Conservation (phyloP, 2,329 filamentous ascomycete genomes). For the Phyllosticta ampelicida region DNA sequence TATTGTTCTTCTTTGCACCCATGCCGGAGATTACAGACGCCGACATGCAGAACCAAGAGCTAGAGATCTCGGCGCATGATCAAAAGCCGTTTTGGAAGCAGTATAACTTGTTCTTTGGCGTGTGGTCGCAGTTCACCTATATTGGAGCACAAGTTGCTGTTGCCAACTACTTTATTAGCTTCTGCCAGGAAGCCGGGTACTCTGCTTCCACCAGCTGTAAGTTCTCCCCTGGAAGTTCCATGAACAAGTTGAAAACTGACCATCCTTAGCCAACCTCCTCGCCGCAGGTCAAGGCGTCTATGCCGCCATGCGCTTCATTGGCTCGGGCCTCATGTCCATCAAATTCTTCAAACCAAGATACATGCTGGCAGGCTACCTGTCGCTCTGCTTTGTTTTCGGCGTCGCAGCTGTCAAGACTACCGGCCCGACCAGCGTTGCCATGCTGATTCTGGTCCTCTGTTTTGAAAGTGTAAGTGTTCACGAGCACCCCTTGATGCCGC, state of each 20-base stretch:
- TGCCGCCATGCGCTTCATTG: constrained; percentile 16
- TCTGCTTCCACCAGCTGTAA: constrained; percentile 11
- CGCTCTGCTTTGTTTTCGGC: constrained; percentile 13
- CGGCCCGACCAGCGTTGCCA: constrained; percentile 12
- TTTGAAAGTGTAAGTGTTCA: constrained; percentile 13
- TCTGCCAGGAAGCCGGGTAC: constrained; percentile 13
- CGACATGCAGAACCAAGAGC: constrained; percentile 39
- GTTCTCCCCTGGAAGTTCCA: not conserved
- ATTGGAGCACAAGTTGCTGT: constrained; percentile 6
- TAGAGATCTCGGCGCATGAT: not conserved
- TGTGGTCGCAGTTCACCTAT: constrained; percentile 7
- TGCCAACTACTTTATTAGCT: constrained; percentile 12
- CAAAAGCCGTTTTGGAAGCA: constrained; percentile 13
- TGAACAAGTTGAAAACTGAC: not conserved
- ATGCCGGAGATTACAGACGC: constrained; percentile 52
- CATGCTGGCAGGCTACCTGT: constrained; percentile 14
- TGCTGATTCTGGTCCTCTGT: constrained; percentile 14
- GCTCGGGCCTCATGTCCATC: constrained; percentile 13
- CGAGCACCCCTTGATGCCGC: not conserved
- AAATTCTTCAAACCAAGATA: constrained; percentile 11
- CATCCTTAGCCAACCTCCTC: constrained; percentile 13
- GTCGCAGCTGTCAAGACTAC: constrained; percentile 11
- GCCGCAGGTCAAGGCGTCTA: constrained; percentile 15
- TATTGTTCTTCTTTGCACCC: constrained; percentile 51
- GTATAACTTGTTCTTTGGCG: constrained; percentile 12